These are phyloP conservation scores for Tulasnella sp. DNA, from an alignment of 768 basidiomycete species.

Conservation along the genomic window DNA sequence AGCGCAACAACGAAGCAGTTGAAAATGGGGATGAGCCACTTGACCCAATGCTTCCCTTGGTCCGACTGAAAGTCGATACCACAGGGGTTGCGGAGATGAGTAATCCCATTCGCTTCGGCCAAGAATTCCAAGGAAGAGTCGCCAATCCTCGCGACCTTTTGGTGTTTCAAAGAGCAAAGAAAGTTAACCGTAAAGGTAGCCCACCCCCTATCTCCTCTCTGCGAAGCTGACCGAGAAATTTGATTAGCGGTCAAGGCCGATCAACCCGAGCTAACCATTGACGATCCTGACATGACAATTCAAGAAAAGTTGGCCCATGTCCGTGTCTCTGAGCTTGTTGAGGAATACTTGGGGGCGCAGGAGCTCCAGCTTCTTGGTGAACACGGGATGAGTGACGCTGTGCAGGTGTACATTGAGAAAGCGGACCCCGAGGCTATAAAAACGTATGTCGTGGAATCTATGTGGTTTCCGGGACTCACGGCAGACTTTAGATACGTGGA, in stretches of 20 bases:
- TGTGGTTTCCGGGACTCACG: neutral
- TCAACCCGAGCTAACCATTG: conserved; percentile 68
- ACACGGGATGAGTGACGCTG: conserved; percentile 83
- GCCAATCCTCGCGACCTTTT: conserved; percentile 94
- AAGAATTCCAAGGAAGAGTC: conserved; percentile 79
- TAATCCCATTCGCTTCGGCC: conserved; percentile 93
- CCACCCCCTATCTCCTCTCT: too few relatives aligned
- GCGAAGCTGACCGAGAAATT: neutral
- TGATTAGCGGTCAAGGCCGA: conserved; percentile 42
- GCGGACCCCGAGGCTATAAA: conserved; percentile 90
- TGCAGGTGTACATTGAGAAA: conserved; percentile 93
- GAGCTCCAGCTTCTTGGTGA: conserved; percentile 86
- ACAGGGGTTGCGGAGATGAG: conserved; percentile 83
- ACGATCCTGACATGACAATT: conserved; percentile 52
- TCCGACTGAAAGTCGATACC: conserved; percentile 85
- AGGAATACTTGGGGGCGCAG: conserved; percentile 85
- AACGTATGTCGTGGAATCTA: conserved; percentile 39
- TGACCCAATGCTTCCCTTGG: conserved; percentile 66
- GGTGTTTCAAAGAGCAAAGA: conserved; percentile 77
- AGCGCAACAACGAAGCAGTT: conserved; percentile 49
- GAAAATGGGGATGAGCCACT: conserved; percentile 45
- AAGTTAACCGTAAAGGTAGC: conserved; percentile 26
- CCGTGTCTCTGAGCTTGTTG: conserved; percentile 77
- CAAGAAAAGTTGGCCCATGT: conserved; percentile 71
- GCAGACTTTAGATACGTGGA: conserved; percentile 46